phyloP scores from a whole-genome alignment of 139 green algal species.

The Deuterostichococcus epilithicus region DNA sequence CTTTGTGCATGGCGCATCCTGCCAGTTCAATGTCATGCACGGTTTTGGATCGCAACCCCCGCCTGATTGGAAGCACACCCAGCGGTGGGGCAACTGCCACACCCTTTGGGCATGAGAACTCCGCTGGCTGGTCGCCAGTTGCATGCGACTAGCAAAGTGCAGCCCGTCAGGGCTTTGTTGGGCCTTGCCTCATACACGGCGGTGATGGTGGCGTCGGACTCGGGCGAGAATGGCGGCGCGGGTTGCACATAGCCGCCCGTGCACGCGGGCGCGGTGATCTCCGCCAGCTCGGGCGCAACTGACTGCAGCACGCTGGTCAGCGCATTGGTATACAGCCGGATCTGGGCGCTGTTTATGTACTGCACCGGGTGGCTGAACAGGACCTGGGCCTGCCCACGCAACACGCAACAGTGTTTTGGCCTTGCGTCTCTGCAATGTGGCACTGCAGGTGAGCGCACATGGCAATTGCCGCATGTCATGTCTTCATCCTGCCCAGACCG shows the following conservation, averaged over 20 bases:
- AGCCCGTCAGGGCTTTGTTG: no score
- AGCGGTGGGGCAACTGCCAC: no score
- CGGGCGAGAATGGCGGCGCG: not conserved
- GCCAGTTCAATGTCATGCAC: no score
- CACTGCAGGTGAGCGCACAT: no score
- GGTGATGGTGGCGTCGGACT: not conserved
- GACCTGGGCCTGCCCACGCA: not conserved
- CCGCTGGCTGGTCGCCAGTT: no score
- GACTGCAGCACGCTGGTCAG: not conserved
- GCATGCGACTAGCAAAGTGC: no score
- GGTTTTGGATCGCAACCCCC: no score
- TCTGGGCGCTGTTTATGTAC: not conserved
- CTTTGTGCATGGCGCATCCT: no score
- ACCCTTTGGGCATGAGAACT: no score
- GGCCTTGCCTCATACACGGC: not conserved
- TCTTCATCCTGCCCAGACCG: not conserved
- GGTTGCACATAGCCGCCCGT: not conserved
- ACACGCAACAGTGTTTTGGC: no score
- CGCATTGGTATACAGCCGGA: not conserved
- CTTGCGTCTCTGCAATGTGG: no score
- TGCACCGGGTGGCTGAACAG: not conserved
- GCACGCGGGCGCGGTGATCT: not conserved
- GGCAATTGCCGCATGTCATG: not conserved
- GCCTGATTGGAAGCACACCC: no score
- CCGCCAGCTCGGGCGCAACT: not conserved